Percentiles rank a stretch among this genome's conserved stretches.
phyloP scores from a whole-genome alignment of 129 eudicot species.

The Mikania micrantha region DNA sequence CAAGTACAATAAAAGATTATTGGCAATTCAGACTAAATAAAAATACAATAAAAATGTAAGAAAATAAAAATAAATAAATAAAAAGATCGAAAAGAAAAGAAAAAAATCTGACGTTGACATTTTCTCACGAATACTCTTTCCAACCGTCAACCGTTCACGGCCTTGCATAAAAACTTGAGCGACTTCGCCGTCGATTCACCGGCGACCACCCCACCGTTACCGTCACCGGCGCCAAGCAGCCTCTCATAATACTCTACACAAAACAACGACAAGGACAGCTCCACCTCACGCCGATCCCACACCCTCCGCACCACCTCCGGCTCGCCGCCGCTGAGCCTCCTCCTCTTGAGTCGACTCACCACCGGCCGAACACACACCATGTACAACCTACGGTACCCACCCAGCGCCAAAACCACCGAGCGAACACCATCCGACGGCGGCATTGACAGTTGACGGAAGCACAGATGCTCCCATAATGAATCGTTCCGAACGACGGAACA shows the following conservation, averaged over 20 bases:
- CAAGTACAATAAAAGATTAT: neutral
- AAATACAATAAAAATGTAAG: too few relatives aligned
- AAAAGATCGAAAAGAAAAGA: neutral
- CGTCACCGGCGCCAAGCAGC: conserved; percentile 40
- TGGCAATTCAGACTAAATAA: neutral
- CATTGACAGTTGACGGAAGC: conserved; percentile 51
- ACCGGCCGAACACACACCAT: conserved; percentile 68
- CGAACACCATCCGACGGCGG: conserved; percentile 46
- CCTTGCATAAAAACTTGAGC: conserved; percentile 74
- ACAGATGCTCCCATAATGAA: conserved; percentile 88
- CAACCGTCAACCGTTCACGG: conserved; percentile 41
- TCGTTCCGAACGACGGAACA: conserved; percentile 51
- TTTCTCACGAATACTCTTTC: neutral
- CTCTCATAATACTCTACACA: conserved; percentile 88
- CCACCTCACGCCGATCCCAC: conserved; percentile 67
- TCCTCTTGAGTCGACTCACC: conserved; percentile 35
- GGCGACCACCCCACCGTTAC: conserved; percentile 29
- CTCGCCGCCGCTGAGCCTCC: conserved; percentile 27
- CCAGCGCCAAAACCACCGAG: conserved; percentile 69
- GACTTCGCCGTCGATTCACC: conserved; percentile 50
- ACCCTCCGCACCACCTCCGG: conserved; percentile 37
- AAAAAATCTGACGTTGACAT: neutral
- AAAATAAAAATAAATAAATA: too few relatives aligned
- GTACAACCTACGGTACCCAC: conserved; percentile 80
- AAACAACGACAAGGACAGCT: conserved; percentile 71